Base-by-base conservation (phyloP, 1,284 basidiomycete genomes). In the Ceratorhiza oryzae-sativae region DNA sequence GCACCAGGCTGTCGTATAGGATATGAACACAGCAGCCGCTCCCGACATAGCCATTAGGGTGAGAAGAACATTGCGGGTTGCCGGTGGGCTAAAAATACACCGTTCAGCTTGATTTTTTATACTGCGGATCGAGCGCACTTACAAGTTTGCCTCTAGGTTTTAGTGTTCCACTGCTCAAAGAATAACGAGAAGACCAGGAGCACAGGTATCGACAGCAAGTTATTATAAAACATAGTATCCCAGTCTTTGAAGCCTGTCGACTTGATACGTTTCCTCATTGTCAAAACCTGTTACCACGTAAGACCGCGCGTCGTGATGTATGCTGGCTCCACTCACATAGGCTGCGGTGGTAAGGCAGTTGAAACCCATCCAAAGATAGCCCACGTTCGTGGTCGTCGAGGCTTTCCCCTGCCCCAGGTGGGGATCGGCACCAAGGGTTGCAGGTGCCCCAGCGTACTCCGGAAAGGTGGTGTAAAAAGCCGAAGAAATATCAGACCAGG, bases 221-320 rank as follows among this genome's bases (percentile, higher is more conserved):
- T 99, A 85, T 98, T 98, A 85, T 98, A 99, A 83, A 95, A 98
- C 97, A 99, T 98, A 30, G 96, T 93, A 79, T 99, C 97, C 96
- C 95, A 98, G 80, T 99, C 97, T 74, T 95, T 97, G 84, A 99
- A 99, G 46, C 94, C 94, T n/a, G 95, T 98, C 49, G 87, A 80
- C 84, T 99, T 99, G 85, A 99, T 99, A 73, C 92, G 87, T 81
- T 97, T 98, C 75, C 97, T 89, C 97, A 99, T 99, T 67, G 92
- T 87, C 70, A 99, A 86, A 51, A 96, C 92, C 94, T 95, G 75
- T 25, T 18, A n/a, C 20, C 53, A 12, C 25, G 25, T 42, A 20
- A 60, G 62, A 30, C 13, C 15, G 27, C 6, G 18, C 1, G 10
- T 18, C 30, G 10, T 55, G 6, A 36, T 72, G 58, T 48, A 49